These are phyloP conservation scores for Priceomyces carsonii DNA, from an alignment of 805 yeast species.

Conservation along the genomic window DNA sequence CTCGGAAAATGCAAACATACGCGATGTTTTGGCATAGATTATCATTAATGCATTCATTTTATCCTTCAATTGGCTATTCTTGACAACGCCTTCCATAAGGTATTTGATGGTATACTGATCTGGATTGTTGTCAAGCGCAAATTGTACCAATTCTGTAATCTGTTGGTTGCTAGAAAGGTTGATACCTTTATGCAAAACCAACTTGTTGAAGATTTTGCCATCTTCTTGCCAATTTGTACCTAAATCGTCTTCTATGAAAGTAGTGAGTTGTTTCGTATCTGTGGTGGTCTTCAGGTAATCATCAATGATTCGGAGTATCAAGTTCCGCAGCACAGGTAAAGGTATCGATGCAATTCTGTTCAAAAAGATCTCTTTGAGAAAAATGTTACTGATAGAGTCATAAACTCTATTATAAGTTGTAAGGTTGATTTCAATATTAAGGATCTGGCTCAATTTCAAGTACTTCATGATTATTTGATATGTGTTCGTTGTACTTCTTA, in stretches of 20 bases:
- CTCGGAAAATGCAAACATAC: background rate
- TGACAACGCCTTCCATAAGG: slow-evolving; percentile 16
- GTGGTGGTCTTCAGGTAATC: slow-evolving; percentile 35
- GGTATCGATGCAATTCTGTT: slow-evolving; percentile 29
- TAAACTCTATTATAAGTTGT: slow-evolving; percentile 39
- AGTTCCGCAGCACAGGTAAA: slow-evolving; percentile 33
- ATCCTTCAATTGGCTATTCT: slow-evolving; percentile 4
- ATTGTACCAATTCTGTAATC: slow-evolving; percentile 4
- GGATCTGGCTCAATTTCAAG: slow-evolving; percentile 24
- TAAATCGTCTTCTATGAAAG: slow-evolving; percentile 37
- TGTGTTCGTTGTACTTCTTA: slow-evolving; percentile 33
- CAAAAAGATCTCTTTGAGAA: slow-evolving; percentile 37
- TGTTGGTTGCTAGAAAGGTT: slow-evolving; percentile 2
- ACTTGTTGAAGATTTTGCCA: slow-evolving; percentile 28
- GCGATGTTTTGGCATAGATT: slow-evolving; percentile 2
- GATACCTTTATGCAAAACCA: slow-evolving; percentile 18
- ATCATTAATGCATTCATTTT: slow-evolving; percentile 6
- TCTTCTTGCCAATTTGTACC: slow-evolving; percentile 30
- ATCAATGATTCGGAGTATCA: slow-evolving; percentile 30
- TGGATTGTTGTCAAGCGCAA: background rate
- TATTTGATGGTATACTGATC: slow-evolving; percentile 16
- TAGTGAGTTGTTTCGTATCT: slow-evolving; percentile 24
- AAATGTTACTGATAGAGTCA: slow-evolving; percentile 37
- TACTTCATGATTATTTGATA: slow-evolving; percentile 31
- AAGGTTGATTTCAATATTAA: slow-evolving; percentile 29